A percentile compares a stretch with the other conserved stretches of the same genome.
Conservation (phyloP, 257 asterid species). For the Anisodus tanguticus region DNA sequence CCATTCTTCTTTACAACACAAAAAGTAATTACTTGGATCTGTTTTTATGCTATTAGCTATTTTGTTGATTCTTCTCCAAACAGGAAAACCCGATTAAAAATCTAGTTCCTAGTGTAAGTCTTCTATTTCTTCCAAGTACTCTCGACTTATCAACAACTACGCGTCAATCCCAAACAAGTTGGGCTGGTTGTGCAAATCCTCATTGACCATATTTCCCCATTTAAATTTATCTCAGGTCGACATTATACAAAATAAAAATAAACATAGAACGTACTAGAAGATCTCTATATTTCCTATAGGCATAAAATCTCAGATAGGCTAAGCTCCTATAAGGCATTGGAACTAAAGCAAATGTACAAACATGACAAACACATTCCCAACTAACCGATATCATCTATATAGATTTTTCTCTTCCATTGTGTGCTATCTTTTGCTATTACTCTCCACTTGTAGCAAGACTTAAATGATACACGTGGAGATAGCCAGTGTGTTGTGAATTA, state of each 20-base stretch:
- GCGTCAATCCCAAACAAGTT: background rate
- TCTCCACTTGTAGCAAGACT: slow-evolving; percentile 4
- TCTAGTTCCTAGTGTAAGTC: background rate
- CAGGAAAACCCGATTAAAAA: background rate
- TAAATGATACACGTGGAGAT: slow-evolving; percentile 15
- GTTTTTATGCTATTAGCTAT: background rate
- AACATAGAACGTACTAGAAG: background rate
- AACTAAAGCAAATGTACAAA: background rate
- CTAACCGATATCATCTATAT: background rate
- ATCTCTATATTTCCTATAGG: background rate
- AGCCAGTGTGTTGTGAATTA: background rate
- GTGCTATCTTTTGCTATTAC: background rate
- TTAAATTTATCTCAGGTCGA: background rate
- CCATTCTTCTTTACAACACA: slow-evolving; percentile 21
- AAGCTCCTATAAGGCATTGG: background rate
- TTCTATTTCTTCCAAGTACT: slow-evolving; percentile 12
- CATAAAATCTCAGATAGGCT: background rate
- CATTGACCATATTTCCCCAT: background rate
- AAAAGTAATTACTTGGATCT: background rate
- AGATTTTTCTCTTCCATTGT: background rate
- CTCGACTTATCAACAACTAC: background rate
- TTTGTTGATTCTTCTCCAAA: background rate
- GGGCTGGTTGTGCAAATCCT: background rate
- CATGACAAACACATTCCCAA: background rate
- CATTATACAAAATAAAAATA: slow-evolving; percentile 3